Conservation (phyloP, 257 asterid species). For the Henckelia pumila region DNA sequence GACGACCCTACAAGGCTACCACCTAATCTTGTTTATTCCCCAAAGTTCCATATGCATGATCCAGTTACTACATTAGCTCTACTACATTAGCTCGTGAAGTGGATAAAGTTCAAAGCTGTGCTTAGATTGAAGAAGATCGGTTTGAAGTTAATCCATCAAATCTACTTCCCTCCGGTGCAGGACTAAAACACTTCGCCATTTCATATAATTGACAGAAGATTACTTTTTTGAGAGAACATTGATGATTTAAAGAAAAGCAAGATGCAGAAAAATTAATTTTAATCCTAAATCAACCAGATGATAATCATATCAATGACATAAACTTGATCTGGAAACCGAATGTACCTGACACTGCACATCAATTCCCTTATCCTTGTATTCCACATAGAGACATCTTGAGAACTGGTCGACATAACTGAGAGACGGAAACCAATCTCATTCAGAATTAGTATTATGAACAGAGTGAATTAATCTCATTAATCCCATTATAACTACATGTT, state of each 20-base stretch:
- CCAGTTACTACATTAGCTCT: slow-evolving; percentile 28
- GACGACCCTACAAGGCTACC: slow-evolving; percentile 18
- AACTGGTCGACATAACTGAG: slow-evolving; percentile 87
- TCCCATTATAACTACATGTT: background rate
- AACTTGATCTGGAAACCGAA: background rate
- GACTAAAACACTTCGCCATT: background rate
- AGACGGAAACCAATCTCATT: slow-evolving; percentile 13
- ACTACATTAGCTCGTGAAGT: no score
- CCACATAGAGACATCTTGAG: slow-evolving; percentile 92
- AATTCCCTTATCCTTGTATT: slow-evolving; percentile 90
- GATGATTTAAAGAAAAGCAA: background rate
- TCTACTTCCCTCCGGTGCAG: background rate
- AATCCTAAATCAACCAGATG: background rate
- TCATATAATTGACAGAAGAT: background rate
- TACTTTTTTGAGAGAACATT: background rate
- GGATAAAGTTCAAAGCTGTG: background rate
- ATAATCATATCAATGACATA: background rate
- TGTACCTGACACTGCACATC: slow-evolving; percentile 99
- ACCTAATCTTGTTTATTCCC: slow-evolving; percentile 28
- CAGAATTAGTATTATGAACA: background rate
- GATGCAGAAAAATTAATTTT: background rate
- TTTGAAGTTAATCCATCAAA: background rate
- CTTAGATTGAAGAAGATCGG: background rate
- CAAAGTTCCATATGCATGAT: slow-evolving; percentile 41
- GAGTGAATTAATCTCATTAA: background rate